Percentiles rank a stretch among this genome's conserved stretches.
phyloP scores from a whole-genome alignment of 441 rosid genomes.

The Erysimum cheiri region DNA sequence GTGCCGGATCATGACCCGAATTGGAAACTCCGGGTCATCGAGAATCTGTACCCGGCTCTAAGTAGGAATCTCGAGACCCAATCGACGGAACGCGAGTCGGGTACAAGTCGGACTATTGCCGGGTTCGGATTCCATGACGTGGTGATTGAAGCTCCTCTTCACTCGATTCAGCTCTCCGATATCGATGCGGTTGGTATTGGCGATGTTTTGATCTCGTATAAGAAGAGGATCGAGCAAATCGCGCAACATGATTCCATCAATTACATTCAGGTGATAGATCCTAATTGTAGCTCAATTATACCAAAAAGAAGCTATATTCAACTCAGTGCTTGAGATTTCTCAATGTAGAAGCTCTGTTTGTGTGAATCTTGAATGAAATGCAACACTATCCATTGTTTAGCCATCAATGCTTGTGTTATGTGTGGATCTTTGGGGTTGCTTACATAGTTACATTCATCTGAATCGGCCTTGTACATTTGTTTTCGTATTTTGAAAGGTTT shows the following conservation, averaged over 20 bases:
- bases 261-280: slow-evolving; percentile 66
- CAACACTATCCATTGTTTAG: not conserved
- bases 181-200: slow-evolving; percentile 58
- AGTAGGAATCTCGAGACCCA: slow-evolving; percentile 55
- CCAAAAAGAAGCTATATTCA: slow-evolving; percentile 16
- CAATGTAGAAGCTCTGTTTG: not conserved
- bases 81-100: slow-evolving; percentile 29
- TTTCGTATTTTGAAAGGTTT: slow-evolving; percentile 58
- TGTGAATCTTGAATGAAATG: not conserved
- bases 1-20: slow-evolving; percentile 52
- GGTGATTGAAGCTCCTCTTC: slow-evolving; percentile 78
- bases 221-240: slow-evolving; percentile 74
- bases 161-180: slow-evolving; percentile 64
- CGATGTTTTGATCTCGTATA: slow-evolving; percentile 65
- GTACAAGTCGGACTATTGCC: slow-evolving; percentile 32
- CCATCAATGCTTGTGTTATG: slow-evolving; percentile 7
- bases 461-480: not conserved
- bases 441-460: not conserved
- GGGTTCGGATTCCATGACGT: slow-evolving; percentile 90
- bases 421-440: slow-evolving; percentile 5
- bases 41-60: slow-evolving; percentile 84
- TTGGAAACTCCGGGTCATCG: slow-evolving; percentile 82
- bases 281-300: not conserved
- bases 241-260: slow-evolving; percentile 53
- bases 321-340: not conserved